Percentiles rank a stretch among this genome's conserved stretches.
Evolutionary conservation across 441 rosid species (phyloP).

Genomic region (Arabidopsis lyrata): DNA sequence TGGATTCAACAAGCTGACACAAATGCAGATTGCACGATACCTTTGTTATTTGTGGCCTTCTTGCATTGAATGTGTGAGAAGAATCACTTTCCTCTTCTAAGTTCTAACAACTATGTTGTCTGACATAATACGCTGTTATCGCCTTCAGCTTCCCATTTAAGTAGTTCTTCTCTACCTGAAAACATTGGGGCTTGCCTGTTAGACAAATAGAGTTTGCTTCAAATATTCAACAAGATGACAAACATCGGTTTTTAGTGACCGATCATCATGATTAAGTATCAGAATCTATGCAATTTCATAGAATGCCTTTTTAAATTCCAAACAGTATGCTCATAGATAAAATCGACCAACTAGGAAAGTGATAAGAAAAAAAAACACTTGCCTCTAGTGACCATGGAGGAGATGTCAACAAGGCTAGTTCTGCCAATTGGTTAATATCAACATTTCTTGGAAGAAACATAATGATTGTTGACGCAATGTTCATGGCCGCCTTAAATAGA

Average conservation of each 20-base stretch:
- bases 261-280: not conserved
- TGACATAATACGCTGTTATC: slow-evolving; percentile 78
- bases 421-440: slow-evolving; percentile 85
- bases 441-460: slow-evolving; percentile 92
- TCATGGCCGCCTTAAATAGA: slow-evolving; percentile 70
- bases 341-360: not conserved
- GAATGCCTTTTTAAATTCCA: not conserved
- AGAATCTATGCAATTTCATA: not conserved
- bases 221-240: not conserved
- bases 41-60: slow-evolving; percentile 5
- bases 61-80: not conserved
- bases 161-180: slow-evolving; percentile 85
- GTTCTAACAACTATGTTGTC: slow-evolving; percentile 26
- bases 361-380: slow-evolving; percentile 38
- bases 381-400: slow-evolving; percentile 92
- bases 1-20: slow-evolving; percentile 21
- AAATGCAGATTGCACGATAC: slow-evolving; percentile 8
- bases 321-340: not conserved
- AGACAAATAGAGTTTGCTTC: slow-evolving; percentile 12
- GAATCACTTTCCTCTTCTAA: not conserved
- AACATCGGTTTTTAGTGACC: not conserved
- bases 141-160: slow-evolving; percentile 90
- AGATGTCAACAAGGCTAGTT: slow-evolving; percentile 62
- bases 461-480: slow-evolving; percentile 66
- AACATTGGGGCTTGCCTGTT: slow-evolving; percentile 27